phyloP scores from a whole-genome alignment of 805 yeast species.

The Martiniozyma abietophila region DNA sequence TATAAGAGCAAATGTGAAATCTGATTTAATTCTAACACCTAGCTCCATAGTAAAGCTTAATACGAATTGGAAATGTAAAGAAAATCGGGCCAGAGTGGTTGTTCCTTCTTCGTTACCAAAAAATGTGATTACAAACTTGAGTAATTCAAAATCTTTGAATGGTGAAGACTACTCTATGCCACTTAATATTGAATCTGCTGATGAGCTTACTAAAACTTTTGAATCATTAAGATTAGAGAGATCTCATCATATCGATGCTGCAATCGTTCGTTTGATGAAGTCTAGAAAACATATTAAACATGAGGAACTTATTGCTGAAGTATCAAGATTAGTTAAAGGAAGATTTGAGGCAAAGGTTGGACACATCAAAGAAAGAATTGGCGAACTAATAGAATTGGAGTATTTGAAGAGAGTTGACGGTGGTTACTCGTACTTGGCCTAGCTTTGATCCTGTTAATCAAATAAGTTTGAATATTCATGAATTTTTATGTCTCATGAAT shows the following conservation, averaged over 20 bases:
- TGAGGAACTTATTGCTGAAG: slow-evolving; percentile 58
- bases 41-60: not conserved
- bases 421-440: slow-evolving; percentile 61
- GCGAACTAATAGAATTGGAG: slow-evolving; percentile 70
- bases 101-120: slow-evolving; percentile 8
- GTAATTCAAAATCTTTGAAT: not conserved
- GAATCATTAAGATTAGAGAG: slow-evolving; percentile 55
- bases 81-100: slow-evolving; percentile 4
- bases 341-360: slow-evolving; percentile 64
- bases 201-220: slow-evolving; percentile 45
- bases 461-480: too few relatives aligned
- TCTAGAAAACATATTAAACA: slow-evolving; percentile 53
- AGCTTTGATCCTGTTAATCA: too few relatives aligned
- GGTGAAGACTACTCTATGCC: too few relatives aligned
- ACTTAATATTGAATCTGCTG: slow-evolving; percentile 39
- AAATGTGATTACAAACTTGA: slow-evolving; percentile 1
- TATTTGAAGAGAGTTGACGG: slow-evolving; percentile 65
- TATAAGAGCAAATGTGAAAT: not conserved
- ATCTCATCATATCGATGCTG: slow-evolving; percentile 67
- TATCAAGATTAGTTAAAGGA: slow-evolving; percentile 31
- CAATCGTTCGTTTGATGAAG: slow-evolving; percentile 83
- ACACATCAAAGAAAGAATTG: slow-evolving; percentile 63
- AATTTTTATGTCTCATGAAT: too few relatives aligned
- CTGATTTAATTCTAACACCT: not conserved
- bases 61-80: slow-evolving; percentile 6